phyloP scores from a whole-genome alignment of 495 filamentous ascomycete genomes.

The Aspergillus steynii region DNA sequence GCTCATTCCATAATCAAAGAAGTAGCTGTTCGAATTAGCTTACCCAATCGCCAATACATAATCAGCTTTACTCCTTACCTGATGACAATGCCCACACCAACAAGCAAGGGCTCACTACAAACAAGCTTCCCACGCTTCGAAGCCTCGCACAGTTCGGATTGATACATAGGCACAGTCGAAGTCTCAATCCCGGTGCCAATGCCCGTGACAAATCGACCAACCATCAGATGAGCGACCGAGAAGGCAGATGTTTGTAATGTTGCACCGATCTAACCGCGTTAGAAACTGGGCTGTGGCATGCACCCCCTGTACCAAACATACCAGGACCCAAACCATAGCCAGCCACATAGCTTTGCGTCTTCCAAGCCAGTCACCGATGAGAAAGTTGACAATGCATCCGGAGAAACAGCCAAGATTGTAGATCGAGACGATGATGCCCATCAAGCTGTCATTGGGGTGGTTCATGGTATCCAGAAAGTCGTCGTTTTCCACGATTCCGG shows the following conservation, averaged over 20 bases:
- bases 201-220: slow-evolving; percentile 50
- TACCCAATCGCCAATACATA: neutral
- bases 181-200: slow-evolving; percentile 53
- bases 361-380: slow-evolving; percentile 51
- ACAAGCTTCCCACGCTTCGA: slow-evolving; percentile 45
- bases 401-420: slow-evolving; percentile 52
- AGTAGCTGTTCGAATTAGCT: slow-evolving; percentile 31
- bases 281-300: neutral
- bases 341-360: slow-evolving; percentile 45
- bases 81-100: slow-evolving; percentile 39
- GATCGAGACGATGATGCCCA: slow-evolving; percentile 50
- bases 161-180: slow-evolving; percentile 48
- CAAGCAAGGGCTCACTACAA: slow-evolving; percentile 46
- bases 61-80: slow-evolving; percentile 15
- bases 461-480: slow-evolving; percentile 48
- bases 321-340: slow-evolving; percentile 37
- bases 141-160: slow-evolving; percentile 45
- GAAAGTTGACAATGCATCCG: slow-evolving; percentile 48
- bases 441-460: slow-evolving; percentile 41
- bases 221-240: slow-evolving; percentile 46
- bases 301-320: slow-evolving; percentile 3
- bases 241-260: slow-evolving; percentile 45
- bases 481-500: slow-evolving; percentile 47
- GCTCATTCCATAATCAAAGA: slow-evolving; percentile 50
- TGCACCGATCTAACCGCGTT: slow-evolving; percentile 32